Evolutionary conservation across 176 grass and related monocot species (phyloP), one percentile per base, ranked within the genome.

Genomic region (Coix lacrymajobi): DNA sequence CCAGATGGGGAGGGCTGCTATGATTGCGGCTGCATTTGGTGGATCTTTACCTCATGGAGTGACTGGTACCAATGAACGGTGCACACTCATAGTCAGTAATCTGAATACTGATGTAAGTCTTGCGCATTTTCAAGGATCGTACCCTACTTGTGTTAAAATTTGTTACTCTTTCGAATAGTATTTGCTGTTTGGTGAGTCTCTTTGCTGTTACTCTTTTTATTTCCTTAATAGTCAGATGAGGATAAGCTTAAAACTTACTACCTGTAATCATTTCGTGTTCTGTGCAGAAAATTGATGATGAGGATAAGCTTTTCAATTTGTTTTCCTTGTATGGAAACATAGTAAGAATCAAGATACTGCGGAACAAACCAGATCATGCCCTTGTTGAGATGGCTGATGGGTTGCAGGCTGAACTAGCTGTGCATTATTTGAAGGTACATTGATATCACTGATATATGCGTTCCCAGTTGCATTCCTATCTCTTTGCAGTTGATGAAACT

Each of bases 301-400:
- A 96, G 80, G 93, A 99, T 66, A 99, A 96, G 69, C 88, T 99
- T 79, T 99, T 99, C 85, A 96, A 96, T 85, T 82, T 96, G 15
- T 99, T 94, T 82, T 99, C 96, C 25, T 85, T 99, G 66, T 99
- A 99, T 89, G 97, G 97, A 72, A 99, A 99, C 85, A 92, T 99
- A 73, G 41, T 94, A 79, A 85, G 93, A 85, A 99, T 99, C 69
- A 99, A 99, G 76, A 69, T 99, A 34, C 78, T 99, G 26, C 89
- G 66, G 33, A 99, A 99, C 74, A 96, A 99, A 86, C 93, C 91
- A 34, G 97, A 99, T 87, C 97, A 96, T 79, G 97, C 93, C 19
- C 91, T 99, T 69, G 79, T 99, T 76, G 93, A 99, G 84, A 96
- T 99, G 93, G 89, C 89, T 52, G 97, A 99, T 84, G 94, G 91